Base-by-base conservation (phyloP, 2,329 filamentous ascomycete genomes). In the Colletotrichum eleusines region DNA sequence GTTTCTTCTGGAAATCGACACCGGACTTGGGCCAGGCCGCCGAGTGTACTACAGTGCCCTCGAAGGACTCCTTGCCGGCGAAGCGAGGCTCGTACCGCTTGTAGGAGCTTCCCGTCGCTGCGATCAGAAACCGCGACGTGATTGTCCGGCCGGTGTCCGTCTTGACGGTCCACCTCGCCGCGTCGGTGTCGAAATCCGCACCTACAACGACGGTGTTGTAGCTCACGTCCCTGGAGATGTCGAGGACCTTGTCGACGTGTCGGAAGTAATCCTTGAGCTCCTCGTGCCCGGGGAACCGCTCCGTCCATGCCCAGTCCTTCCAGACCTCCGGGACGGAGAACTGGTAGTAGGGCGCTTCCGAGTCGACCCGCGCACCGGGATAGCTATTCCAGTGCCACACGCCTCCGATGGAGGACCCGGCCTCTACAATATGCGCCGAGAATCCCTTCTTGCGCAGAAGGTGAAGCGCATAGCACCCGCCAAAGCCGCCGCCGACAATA, bases 251-350 rank as follows among this genome's bases (percentile, higher is more conserved):
- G 57, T 82, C 84, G 3, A 86, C 79, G 68, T 85, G 83, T 20
- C 78, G 75, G 57, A 88, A 86, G 74, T 88, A 88, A 3, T 62
- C 72, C 18, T 79, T 78, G 2, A 87, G 72, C 68, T 87, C 83
- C 7, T 77, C 73, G 63, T 79, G 77, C 28, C 66, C 75, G 2
- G 84, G 82, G 63, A 81, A 85, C 40, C 78, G 75, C 71, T 82
- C 76, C 12, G 77, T 76, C 80, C 84, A 88, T 23, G 77, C 80
- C 80, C 82, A 88, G 54, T 81, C 79, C 31, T 81, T 78, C 75
- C 79, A 85, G 3, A 84, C 77, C 40, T 84, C 81, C 0, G 76
- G 77, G 9, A 79, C 48, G 2, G 75, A 77, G 64, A 82, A 77
- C 61, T 82, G 77, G 77, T 82, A 83, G 14, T 78, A 76, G 7